Base-by-base conservation (phyloP, 2,329 filamentous ascomycete species). In the Neofusicoccum umdonicola region DNA sequence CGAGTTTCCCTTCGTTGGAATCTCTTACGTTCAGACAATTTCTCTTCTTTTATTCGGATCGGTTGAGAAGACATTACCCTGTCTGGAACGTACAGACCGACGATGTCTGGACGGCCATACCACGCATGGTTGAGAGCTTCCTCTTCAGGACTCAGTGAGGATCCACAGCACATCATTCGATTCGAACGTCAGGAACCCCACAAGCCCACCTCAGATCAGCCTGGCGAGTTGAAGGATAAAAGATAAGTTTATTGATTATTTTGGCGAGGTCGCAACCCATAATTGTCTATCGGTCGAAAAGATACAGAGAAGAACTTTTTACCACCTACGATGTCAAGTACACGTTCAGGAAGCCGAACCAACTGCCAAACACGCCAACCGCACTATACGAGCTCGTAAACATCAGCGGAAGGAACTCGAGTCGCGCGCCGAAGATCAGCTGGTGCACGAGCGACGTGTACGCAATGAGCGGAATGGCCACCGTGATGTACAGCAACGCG, bases 301-400 rank as follows among this genome's bases (percentile, higher is more conserved):
- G 22, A 15, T 13, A 57, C 15, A 35, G 22, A 42, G 4, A 19
- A 19, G 12, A 42, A 13, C 6, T n/a, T 41, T 17, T 45, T 5
- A 19, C 27, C 12, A 22, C 41, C 31, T 19, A 60, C 41, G 56
- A 60, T 3, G 41, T 63, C 31, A 97, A 93, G 79, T 94, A 98
- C 58, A 98, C 93, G 37, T 96, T 91, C 81, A 93, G 87, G 76
- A 97, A 97, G 9, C 95, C 93, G 45, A 97, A 72, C 94, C 94
- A 98, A 79, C 95, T 98, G 3, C 92, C 93, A 17, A 97, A 88
- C 0, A 98, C 93, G n/a, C 95, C 95, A 65, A 98, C 82, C 4
- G 95, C 95, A 39, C 90, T 92, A 77, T 98, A 99, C 12, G 91
- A 90, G 81, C 94, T 98, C 70, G 89, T 97, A 74, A 98, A 95